Percentiles rank a stretch among this genome's conserved stretches.
These are phyloP conservation scores for Phytophthora syringae DNA, from an alignment of 352 stramenopile species.

Conservation along the genomic window DNA sequence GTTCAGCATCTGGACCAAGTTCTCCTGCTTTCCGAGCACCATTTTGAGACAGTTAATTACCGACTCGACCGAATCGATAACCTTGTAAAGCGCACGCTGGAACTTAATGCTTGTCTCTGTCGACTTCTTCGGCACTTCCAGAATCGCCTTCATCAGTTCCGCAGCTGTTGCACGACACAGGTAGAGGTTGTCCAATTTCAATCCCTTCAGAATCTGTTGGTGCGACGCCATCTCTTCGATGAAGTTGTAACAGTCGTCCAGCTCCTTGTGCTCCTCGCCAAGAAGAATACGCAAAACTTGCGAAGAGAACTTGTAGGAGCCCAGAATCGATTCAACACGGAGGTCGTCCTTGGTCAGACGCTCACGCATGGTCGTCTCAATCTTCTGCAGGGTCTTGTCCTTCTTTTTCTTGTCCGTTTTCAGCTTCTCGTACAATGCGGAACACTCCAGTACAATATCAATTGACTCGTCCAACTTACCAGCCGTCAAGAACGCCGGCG, in stretches of 20 bases:
- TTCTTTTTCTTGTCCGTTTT: slow-evolving; percentile 90
- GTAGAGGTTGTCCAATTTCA: slow-evolving; percentile 82
- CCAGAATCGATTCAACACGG: slow-evolving; percentile 82
- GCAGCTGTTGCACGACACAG: slow-evolving; percentile 65
- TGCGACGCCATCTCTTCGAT: slow-evolving; percentile 83
- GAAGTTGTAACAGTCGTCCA: slow-evolving; percentile 86
- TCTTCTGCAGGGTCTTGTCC: slow-evolving; percentile 86
- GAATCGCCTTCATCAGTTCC: slow-evolving; percentile 85
- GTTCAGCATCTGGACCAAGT: slow-evolving; percentile 83
- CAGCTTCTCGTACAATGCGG: slow-evolving; percentile 80
- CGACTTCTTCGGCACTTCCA: slow-evolving; percentile 81
- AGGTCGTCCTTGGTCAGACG: slow-evolving; percentile 84
- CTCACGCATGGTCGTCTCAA: slow-evolving; percentile 84
- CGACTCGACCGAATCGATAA: slow-evolving; percentile 83
- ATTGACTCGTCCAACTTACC: slow-evolving; percentile 86
- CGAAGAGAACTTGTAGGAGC: slow-evolving; percentile 89
- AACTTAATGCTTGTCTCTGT: slow-evolving; percentile 86
- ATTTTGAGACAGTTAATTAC: slow-evolving; percentile 88
- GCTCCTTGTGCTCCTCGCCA: slow-evolving; percentile 84
- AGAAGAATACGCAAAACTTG: slow-evolving; percentile 80
- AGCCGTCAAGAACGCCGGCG: slow-evolving; percentile 80
- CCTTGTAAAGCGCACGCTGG: slow-evolving; percentile 80
- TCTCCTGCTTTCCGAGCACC: slow-evolving; percentile 82
- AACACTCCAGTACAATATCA: slow-evolving; percentile 85
- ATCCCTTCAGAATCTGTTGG: slow-evolving; percentile 75